Percentiles rank a stretch among this genome's conserved stretches.
These are phyloP conservation scores for Kwoniella bestiolae DNA, from an alignment of 768 basidiomycete species.

Conservation along the genomic window DNA sequence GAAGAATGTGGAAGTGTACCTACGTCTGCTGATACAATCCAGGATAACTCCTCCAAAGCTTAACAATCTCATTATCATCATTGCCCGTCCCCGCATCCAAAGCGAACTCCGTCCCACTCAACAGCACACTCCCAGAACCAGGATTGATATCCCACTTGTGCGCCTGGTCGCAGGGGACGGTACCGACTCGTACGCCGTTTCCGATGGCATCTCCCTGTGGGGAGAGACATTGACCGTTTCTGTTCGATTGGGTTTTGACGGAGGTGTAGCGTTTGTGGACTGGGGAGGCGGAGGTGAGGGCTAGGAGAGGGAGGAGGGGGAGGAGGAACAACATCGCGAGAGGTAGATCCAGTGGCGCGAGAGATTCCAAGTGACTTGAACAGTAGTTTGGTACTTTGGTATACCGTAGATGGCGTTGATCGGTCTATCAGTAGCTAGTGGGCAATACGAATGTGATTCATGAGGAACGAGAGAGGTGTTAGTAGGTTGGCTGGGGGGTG, in stretches of 20 bases:
- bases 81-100: slow-evolving; percentile 22
- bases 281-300: too few relatives aligned
- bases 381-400: too few relatives aligned
- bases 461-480: too few relatives aligned
- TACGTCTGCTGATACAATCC: slow-evolving; percentile 24
- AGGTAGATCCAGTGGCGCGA: too few relatives aligned
- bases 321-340: too few relatives aligned
- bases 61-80: slow-evolving; percentile 17
- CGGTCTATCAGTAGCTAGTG: too few relatives aligned
- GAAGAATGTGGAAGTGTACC: background rate
- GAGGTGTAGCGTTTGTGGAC: slow-evolving; percentile 11
- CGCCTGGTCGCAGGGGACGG: slow-evolving; percentile 15
- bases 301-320: too few relatives aligned
- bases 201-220: background rate
- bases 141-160: slow-evolving; percentile 24
- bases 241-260: slow-evolving; percentile 11
- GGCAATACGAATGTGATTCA: too few relatives aligned
- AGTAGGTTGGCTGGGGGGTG: too few relatives aligned
- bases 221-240: slow-evolving; percentile 7
- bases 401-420: too few relatives aligned
- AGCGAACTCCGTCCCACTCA: slow-evolving; percentile 13
- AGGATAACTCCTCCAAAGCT: slow-evolving; percentile 26
- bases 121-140: slow-evolving; percentile 16
- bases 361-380: too few relatives aligned
- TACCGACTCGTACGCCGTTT: slow-evolving; percentile 10